These are phyloP conservation scores for Ceratobasidium sp. DNA, from an alignment of 1,284 basidiomycete genomes.

Conservation along the genomic window DNA sequence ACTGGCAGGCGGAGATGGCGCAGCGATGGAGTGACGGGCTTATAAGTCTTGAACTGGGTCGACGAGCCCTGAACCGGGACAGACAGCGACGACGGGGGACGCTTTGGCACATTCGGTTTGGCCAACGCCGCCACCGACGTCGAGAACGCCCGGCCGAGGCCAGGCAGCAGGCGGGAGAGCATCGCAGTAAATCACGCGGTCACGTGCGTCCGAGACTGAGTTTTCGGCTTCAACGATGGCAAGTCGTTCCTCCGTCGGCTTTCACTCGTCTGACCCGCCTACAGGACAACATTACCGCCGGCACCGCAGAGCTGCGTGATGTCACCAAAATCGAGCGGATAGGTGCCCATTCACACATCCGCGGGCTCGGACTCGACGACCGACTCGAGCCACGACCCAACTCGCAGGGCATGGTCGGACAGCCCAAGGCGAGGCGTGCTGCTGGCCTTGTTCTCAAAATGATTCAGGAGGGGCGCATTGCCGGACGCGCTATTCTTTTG, in stretches of 20 bases:
- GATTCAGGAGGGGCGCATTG: constrained; percentile 96
- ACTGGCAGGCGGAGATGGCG: constrained; percentile 89
- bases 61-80: constrained; percentile 54
- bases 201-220: not conserved
- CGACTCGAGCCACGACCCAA: constrained; percentile 88
- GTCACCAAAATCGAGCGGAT: constrained; percentile 98
- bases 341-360: constrained; percentile 98
- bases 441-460: constrained; percentile 98
- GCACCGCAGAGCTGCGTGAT: constrained; percentile 83
- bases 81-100: constrained; percentile 26
- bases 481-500: constrained; percentile 94
- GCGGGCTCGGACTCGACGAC: constrained; percentile 93
- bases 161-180: constrained; percentile 25
- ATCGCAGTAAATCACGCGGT: not conserved
- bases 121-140: constrained; percentile 22
- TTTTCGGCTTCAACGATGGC: constrained; percentile 23
- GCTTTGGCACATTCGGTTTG: constrained; percentile 33
- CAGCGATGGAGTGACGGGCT: constrained; percentile 87
- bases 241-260: not conserved
- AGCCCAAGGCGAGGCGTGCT: constrained; percentile 94
- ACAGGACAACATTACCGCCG: constrained; percentile 70
- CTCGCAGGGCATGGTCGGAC: constrained; percentile 97
- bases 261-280: not conserved
- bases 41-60: constrained; percentile 87
- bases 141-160: constrained; percentile 27